Evolutionary conservation across 2,329 filamentous ascomycete species (phyloP), one percentile per base, ranked within the genome.

Genomic region (Alternaria hordeiaustralica): DNA sequence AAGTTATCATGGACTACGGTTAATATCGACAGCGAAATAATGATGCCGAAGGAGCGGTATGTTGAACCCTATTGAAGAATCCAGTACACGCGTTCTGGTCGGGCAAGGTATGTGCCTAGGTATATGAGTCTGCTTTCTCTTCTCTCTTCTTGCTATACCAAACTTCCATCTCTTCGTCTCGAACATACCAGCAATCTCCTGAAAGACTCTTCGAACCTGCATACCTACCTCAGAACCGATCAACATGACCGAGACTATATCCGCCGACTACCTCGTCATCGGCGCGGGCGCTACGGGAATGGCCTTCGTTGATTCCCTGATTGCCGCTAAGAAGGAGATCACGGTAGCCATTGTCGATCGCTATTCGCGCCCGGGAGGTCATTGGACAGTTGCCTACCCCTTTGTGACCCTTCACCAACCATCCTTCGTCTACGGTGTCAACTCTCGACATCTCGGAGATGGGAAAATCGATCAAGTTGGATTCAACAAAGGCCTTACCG

Each of bases 41-140:
- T 41, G 36, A 1, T 41, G 36, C 36, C 36, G 36, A 41, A 41
- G 36, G 1, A 41, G 1, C n/a, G n/a, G 36, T 41, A 1, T 41
- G 5, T 41, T 18, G n/a, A 1, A 41, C 36, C 1, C 15, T 41
- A 2, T 1, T 41, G 2, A 41, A 41, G 2, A 41, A 18, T 18
- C 15, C 1, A 41, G 15, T 41, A 1, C 1, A 18, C 0, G 36
- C 9, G 36, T 41, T 1, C 0, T 15, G 36, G n/a, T 0, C n/a
- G 36, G 36, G 1, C 36, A 41, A 41, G 36, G n/a, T 41, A 41
- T 41, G 0, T 41, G 1, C 36, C 5, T 1, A 18, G 36, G n/a
- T 41, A 41, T 41, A 41, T 41, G 36, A 1, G 0, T 0, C 36
- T 41, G 36, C 36, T 41, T 41, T 41, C n/a, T 41, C 36, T 1